These are phyloP conservation scores for Bondarzewia mesenterica DNA, from an alignment of 1,284 basidiomycete species.

Conservation along the genomic window DNA sequence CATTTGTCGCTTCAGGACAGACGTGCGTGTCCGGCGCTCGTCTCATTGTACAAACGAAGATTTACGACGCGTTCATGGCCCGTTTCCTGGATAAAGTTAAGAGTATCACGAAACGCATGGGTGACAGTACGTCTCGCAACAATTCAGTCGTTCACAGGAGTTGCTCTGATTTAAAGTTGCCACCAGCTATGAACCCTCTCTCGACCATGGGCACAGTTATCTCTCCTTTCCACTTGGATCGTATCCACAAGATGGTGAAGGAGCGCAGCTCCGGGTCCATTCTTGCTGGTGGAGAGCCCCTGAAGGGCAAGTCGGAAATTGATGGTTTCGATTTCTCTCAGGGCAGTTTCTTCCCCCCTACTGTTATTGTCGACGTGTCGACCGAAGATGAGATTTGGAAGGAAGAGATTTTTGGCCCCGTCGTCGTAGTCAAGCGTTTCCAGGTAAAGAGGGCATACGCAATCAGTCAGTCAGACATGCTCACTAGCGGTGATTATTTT, in stretches of 20 bases:
- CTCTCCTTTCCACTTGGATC: conserved; percentile 49
- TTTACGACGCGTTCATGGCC: conserved; percentile 62
- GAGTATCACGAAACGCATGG: conserved; percentile 60
- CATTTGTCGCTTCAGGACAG: conserved; percentile 79
- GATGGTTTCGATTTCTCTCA: conserved; percentile 61
- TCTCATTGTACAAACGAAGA: conserved; percentile 56
- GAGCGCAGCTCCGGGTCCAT: conserved; percentile 38
- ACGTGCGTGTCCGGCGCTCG: conserved; percentile 78
- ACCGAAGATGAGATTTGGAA: conserved; percentile 62
- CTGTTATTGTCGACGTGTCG: conserved; percentile 55
- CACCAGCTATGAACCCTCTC: conserved; percentile 54
- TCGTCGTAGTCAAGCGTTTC: conserved; percentile 63
- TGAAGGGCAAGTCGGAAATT: conserved; percentile 50
- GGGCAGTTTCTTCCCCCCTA: conserved; percentile 73
- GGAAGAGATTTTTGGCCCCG: conserved; percentile 78
- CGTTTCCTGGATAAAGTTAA: conserved; percentile 54
- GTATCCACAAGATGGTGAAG: conserved; percentile 53
- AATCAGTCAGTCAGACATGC: not conserved
- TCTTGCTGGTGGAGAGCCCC: conserved; percentile 55
- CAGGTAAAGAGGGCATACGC: conserved; percentile 28
- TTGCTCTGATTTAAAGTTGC: not conserved
- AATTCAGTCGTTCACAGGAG: not conserved
- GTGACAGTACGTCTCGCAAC: conserved; percentile 44
- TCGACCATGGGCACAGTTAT: conserved; percentile 76
- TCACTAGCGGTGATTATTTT: not conserved